These are phyloP conservation scores for sunflower (Helianthus annuus) DNA, from an alignment of 129 eudicot genomes.

Conservation along the genomic window DNA sequence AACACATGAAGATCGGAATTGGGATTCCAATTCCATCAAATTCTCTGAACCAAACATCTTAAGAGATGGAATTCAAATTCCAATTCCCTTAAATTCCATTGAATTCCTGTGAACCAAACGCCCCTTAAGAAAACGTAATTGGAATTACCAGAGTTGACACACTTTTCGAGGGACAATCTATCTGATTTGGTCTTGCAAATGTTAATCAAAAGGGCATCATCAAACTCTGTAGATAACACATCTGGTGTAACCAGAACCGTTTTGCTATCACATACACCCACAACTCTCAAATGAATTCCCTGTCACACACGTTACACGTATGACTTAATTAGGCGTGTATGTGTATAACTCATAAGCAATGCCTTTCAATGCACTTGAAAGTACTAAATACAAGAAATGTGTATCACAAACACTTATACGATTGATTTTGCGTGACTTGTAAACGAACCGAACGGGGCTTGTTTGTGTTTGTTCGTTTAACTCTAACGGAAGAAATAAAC, in stretches of 20 bases:
- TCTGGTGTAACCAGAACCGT: slow-evolving; percentile 57
- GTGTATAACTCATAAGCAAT: background rate
- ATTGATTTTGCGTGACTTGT: background rate
- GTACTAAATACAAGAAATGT: background rate
- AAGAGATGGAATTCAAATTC: too few relatives aligned
- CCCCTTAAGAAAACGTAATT: background rate
- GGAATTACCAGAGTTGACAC: slow-evolving; percentile 53
- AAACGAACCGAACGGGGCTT: too few relatives aligned
- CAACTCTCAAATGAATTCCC: slow-evolving; percentile 80
- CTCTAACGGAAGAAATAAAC: too few relatives aligned
- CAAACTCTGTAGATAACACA: slow-evolving; percentile 57
- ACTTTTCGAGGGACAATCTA: slow-evolving; percentile 50
- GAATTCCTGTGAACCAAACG: too few relatives aligned
- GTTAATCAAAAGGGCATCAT: slow-evolving; percentile 58
- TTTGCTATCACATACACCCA: slow-evolving; percentile 89
- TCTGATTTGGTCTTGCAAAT: slow-evolving; percentile 58
- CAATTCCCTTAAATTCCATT: too few relatives aligned
- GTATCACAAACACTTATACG: background rate
- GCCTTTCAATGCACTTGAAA: background rate
- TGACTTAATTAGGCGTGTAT: slow-evolving; percentile 1
- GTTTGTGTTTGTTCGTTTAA: too few relatives aligned
- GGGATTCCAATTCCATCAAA: too few relatives aligned
- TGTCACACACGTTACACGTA: slow-evolving; percentile 34
- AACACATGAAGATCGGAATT: too few relatives aligned
- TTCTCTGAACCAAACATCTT: too few relatives aligned